Base-by-base conservation (phyloP, 2,329 filamentous ascomycete genomes). In the Tothia fuscella region DNA sequence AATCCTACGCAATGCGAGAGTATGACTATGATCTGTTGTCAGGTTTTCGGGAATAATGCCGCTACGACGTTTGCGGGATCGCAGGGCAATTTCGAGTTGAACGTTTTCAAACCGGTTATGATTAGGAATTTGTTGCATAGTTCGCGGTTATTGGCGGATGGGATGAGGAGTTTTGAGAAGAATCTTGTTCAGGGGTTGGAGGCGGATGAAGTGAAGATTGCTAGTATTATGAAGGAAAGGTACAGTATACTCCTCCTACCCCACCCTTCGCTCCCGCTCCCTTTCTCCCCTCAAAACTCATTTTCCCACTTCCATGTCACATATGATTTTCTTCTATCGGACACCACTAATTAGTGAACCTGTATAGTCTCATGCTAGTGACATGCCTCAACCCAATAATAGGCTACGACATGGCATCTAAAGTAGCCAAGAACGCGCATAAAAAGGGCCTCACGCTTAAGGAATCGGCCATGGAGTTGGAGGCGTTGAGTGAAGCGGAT, bases 1-100 rank as follows among this genome's bases (percentile, higher is more conserved):
- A 98, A 98, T 72, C 91, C 91, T 24, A 98, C 91, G 24, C 91
- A 98, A 68, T 94, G 87, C 67, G 91, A 98, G 72, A 84, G 87
- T 47, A 70, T 98, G 62, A 96, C 91, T 53, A 98, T 98, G 91
- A 72, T 96, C 47, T 95, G 89, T 70, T 78, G 85, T 16, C 91
- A 98, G 66, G 89, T 98, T 48, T 94, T 96, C 75, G 91, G 91
- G 57, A 98, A 98, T 74, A 80, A 96, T 60, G 82, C 87, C 41
- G 86, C 91, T 28, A 80, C 85, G 47, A 95, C 89, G 22, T 86
- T 96, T 54, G 86, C 87, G 48, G 91, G 89, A 58, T 93, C 93
- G 71, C 93, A 91, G 68, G 91, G 91, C 51, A 93, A 96, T 69
- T 98, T 98, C 55, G 91, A 96, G 67, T 76, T 98, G 52, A 98